Evolutionary conservation across 2,329 filamentous ascomycete species (phyloP).

Genomic region (Talaromyces sp.): DNA sequence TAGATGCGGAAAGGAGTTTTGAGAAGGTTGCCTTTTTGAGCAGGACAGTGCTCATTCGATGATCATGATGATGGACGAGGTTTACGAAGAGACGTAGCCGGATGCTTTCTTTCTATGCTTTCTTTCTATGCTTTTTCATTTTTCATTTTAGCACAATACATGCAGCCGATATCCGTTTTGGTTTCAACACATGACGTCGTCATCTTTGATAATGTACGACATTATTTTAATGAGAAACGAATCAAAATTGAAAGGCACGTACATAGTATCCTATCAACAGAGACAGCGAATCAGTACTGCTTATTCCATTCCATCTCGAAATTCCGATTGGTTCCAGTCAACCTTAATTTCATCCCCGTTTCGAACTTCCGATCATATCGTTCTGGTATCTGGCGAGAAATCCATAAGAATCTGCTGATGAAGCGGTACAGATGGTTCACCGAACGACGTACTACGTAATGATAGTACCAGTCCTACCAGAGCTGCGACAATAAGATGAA

Average conservation of each 20-base stretch:
- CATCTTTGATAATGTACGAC: not conserved
- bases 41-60: not conserved
- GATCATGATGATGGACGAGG: not conserved
- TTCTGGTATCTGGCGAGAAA: not conserved
- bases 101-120: not conserved
- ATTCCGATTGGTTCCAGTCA: not conserved
- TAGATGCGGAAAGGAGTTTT: not conserved
- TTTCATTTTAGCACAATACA: not conserved
- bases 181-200: not conserved
- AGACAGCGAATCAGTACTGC: not conserved
- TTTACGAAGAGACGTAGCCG: conserved; percentile 6
- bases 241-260: not conserved
- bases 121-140: not conserved
- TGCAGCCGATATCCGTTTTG: not conserved
- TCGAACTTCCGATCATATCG: not conserved
- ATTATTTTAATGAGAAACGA: not conserved
- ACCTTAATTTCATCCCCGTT: not conserved
- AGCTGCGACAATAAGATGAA: not conserved
- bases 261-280: not conserved
- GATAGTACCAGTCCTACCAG: not conserved
- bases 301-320: not conserved
- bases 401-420: not conserved
- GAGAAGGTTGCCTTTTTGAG: conserved; percentile 1
- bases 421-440: not conserved
- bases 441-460: not conserved